phyloP scores from a whole-genome alignment of 1,284 basidiomycete species.

The Leccinum angustisporum region DNA sequence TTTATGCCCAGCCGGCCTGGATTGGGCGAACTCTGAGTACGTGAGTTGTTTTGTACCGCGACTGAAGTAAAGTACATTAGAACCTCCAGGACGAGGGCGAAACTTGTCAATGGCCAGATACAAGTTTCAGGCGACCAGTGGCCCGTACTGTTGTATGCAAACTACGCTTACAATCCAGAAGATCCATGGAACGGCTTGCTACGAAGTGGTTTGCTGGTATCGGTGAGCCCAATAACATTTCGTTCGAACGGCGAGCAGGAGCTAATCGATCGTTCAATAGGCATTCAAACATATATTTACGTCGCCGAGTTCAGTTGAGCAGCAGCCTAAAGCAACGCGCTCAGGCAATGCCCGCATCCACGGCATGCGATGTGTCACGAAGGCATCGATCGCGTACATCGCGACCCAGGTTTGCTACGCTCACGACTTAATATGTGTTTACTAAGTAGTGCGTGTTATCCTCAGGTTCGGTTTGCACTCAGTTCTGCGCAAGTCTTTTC shows the following conservation, averaged over 20 bases:
- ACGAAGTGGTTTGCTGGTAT: not conserved
- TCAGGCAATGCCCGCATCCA: not conserved
- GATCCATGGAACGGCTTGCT: not conserved
- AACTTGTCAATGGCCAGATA: not conserved
- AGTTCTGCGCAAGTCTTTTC: slow-evolving; percentile 5
- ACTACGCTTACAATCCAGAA: not conserved
- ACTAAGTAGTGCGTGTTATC: not conserved
- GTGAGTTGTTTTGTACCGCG: not conserved
- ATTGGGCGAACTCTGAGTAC: no score
- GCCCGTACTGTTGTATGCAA: not conserved
- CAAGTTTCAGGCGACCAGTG: not conserved
- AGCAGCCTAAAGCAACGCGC: slow-evolving; percentile 2
- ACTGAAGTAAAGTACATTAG: not conserved
- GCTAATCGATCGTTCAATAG: not conserved
- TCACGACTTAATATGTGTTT: not conserved
- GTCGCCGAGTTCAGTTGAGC: not conserved
- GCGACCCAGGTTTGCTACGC: slow-evolving; percentile 1
- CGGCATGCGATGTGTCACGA: slow-evolving; percentile 2
- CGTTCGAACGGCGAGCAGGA: not conserved
- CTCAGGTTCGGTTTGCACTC: not conserved
- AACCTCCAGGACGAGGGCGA: not conserved
- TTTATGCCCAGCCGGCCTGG: no score
- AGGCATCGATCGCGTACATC: slow-evolving; percentile 3
- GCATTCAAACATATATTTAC: slow-evolving; percentile 6
- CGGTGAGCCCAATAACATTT: not conserved